A percentile compares a stretch with the other conserved stretches of the same genome.
Conservation (phyloP, 495 filamentous ascomycete genomes). For the Penicillium paxilli region DNA sequence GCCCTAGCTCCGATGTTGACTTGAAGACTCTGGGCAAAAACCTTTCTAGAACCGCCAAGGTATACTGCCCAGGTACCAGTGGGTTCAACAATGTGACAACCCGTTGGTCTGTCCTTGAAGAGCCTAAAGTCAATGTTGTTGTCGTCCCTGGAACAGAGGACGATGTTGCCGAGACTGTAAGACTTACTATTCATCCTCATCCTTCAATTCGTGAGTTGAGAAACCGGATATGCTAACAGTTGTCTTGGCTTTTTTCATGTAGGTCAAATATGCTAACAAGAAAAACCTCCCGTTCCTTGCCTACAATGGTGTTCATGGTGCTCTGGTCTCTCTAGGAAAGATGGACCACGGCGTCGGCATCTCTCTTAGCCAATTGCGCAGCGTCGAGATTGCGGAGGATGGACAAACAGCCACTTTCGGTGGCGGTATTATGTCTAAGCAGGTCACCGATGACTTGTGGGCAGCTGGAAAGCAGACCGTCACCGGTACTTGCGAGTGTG, state of each 20-base stretch:
- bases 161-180: slow-evolving; percentile 52
- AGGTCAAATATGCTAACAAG: slow-evolving; percentile 48
- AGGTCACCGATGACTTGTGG: slow-evolving; percentile 33
- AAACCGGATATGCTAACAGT: background rate
- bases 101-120: slow-evolving; percentile 41
- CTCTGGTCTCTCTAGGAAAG: slow-evolving; percentile 37
- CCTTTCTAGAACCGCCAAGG: slow-evolving; percentile 42
- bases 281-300: slow-evolving; percentile 51
- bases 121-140: slow-evolving; percentile 46
- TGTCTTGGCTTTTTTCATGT: background rate
- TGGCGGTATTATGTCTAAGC: slow-evolving; percentile 46
- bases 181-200: background rate
- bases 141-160: slow-evolving; percentile 49
- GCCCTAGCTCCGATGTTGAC: slow-evolving; percentile 6
- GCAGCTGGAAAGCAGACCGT: slow-evolving; percentile 31
- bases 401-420: slow-evolving; percentile 50
- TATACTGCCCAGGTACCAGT: slow-evolving; percentile 45
- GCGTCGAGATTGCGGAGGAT: slow-evolving; percentile 38
- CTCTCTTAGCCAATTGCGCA: slow-evolving; percentile 38
- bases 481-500: slow-evolving; percentile 58
- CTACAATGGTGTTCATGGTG: slow-evolving; percentile 48
- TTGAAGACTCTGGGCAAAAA: slow-evolving; percentile 17
- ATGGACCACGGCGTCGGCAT: slow-evolving; percentile 53
- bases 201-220: background rate
- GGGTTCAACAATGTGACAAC: slow-evolving; percentile 39